Evolutionary conservation across 805 yeast species (phyloP), one percentile per base, ranked within the genome.

Genomic region (Zygosaccharomyces rouxii): DNA sequence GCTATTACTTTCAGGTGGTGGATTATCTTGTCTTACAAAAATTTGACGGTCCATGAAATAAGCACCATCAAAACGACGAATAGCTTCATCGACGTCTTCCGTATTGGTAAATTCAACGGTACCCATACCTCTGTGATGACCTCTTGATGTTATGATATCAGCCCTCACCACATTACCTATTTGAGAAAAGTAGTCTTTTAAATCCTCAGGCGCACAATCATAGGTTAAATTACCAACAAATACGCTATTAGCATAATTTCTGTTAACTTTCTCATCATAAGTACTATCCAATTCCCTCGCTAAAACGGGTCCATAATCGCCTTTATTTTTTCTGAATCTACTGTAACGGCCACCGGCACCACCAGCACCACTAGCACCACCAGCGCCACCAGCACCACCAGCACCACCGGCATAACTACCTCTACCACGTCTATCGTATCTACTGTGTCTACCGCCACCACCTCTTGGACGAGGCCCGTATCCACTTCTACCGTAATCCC

Each of bases 21-120:
- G 92, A 66, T 86, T 83, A 67, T 89, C 95, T 65, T 84, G 94
- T 69, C 97, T 81, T 13, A 89, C 95, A 66, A 84, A 88, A 40
- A 89, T 83, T 58, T 81, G 83, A 66, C 97, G 81, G 13, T 88
- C 94, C 60, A 72, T 67, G 56, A 82, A 77, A 38, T 72, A 74
- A 21, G 80, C 74, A 62, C 85, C 81, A 67, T 86, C 84, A 59
- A 76, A 83, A 56, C 78, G 74, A 46, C 73, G 69, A 59, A 89
- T 86, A 16, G 96, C 96, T 21, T 71, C 73, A 42, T 73, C 74
- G 5, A 87, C 96, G 45, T 80, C 83, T 14, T 77, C 83, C 50
- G 74, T 74, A 47, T 72, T 71, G n/a, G 79, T 71, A 59, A 83
- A 89, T 66, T 89, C 96, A 40, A 89, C 96, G 21, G 95, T 86